Evolutionary conservation across 257 asterid species (phyloP).

Genomic region (Haberlea rhodopensis): DNA sequence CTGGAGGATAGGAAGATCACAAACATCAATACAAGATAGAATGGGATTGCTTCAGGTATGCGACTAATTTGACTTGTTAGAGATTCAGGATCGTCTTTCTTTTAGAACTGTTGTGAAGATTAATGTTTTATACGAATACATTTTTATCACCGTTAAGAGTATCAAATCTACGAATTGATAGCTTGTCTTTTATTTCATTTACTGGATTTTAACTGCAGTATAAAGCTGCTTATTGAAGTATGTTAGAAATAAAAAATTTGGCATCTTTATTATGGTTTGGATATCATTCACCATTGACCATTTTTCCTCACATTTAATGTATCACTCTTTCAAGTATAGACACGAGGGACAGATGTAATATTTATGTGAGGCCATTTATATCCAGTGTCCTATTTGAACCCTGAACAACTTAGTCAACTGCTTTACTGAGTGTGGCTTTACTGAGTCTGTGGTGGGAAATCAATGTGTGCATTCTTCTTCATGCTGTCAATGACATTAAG

Average conservation of each 20-base stretch:
- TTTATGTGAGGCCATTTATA: no score
- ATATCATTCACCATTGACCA: slow-evolving; percentile 1
- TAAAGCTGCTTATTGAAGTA: slow-evolving; percentile 2
- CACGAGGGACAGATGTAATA: no score
- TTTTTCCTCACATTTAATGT: slow-evolving; percentile 15
- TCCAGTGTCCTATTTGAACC: no score
- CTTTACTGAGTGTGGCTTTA: no score
- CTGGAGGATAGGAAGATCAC: slow-evolving; percentile 97
- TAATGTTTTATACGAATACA: no score
- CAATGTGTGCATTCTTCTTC: background rate
- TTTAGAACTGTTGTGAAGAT: slow-evolving; percentile 16
- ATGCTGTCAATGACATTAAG: background rate
- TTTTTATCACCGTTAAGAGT: no score
- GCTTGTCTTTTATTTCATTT: background rate
- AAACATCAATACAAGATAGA: slow-evolving; percentile 92
- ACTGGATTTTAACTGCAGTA: slow-evolving; percentile 2
- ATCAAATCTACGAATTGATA: background rate
- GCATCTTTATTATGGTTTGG: background rate
- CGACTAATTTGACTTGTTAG: slow-evolving; percentile 8
- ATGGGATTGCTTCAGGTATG: slow-evolving; percentile 95
- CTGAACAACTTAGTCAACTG: no score
- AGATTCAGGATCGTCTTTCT: slow-evolving; percentile 22
- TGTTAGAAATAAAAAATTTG: background rate
- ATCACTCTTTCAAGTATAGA: slow-evolving; percentile 14
- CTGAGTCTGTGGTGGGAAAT: no score